Conservation (phyloP, 257 asterid species). For the Nicotiana knightiana region DNA sequence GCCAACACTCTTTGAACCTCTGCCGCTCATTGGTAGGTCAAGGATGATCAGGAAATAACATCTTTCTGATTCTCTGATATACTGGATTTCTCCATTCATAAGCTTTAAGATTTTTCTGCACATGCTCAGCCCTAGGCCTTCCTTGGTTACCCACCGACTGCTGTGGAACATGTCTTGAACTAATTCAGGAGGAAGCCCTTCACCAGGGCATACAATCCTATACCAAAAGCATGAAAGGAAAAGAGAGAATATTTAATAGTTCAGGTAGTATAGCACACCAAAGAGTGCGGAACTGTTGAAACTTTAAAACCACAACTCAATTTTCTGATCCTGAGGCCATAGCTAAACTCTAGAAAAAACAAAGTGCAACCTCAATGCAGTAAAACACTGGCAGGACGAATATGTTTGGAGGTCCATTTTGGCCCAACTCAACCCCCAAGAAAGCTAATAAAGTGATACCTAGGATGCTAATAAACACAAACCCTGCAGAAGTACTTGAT, state of each 20-base stretch:
- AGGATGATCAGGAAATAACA: constrained; percentile 54
- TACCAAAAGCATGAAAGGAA: constrained; percentile 2
- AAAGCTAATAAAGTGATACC: not conserved
- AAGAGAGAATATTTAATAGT: not conserved
- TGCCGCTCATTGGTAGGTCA: constrained; percentile 43
- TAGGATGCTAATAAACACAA: not conserved
- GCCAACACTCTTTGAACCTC: constrained; percentile 26
- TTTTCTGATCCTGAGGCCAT: not conserved
- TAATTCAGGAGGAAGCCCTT: constrained; percentile 77
- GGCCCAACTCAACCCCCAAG: not conserved
- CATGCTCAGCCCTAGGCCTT: constrained; percentile 75
- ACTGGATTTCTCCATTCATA: constrained; percentile 88
- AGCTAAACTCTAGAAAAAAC: not conserved
- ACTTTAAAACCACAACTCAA: not conserved
- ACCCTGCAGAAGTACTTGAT: not conserved
- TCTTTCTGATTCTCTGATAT: constrained; percentile 70
- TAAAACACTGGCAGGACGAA: not conserved
- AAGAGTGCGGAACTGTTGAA: not conserved
- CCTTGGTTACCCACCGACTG: constrained; percentile 59
- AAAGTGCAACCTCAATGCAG: not conserved
- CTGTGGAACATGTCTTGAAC: constrained; percentile 81
- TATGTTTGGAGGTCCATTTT: not conserved
- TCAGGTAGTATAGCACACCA: not conserved
- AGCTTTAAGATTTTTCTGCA: constrained; percentile 67
- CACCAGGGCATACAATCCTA: constrained; percentile 83